A percentile compares a stretch with the other conserved stretches of the same genome.
phyloP scores from a whole-genome alignment of 345 rosid species.

The Arabis hirsuta region DNA sequence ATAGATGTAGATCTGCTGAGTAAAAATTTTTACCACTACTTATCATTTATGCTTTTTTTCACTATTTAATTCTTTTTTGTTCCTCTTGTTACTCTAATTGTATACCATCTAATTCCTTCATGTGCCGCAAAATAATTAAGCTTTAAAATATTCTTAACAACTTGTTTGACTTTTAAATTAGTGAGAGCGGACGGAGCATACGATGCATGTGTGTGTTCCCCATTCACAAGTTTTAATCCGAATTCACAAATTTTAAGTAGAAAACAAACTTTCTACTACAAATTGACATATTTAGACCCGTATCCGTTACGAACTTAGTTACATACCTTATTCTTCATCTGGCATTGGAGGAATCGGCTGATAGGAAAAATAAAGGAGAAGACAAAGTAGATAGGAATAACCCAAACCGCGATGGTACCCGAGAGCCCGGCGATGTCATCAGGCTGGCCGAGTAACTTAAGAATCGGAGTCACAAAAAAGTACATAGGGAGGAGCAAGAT shows the following conservation, averaged over 20 bases:
- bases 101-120: background rate
- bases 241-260: background rate
- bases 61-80: too few species aligned
- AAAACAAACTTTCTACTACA: background rate
- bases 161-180: too few species aligned
- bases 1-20: too few species aligned
- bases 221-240: too few species aligned
- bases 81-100: background rate
- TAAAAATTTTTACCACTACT: background rate
- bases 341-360: slow-evolving; percentile 76
- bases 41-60: too few species aligned
- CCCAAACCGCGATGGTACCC: slow-evolving; percentile 48
- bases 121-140: too few species aligned
- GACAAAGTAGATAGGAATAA: slow-evolving; percentile 76
- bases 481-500: slow-evolving; percentile 59
- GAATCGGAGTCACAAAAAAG: slow-evolving; percentile 50
- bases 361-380: slow-evolving; percentile 68
- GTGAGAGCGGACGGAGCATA: too few species aligned
- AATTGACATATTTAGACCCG: background rate
- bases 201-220: too few species aligned
- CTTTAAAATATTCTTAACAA: background rate
- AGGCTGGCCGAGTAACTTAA: slow-evolving; percentile 66
- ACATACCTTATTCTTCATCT: slow-evolving; percentile 33
- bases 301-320: background rate
- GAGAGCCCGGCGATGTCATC: slow-evolving; percentile 57